Conservation (phyloP, 371 early-diverging fungal species). For the Mucor sp. region DNA sequence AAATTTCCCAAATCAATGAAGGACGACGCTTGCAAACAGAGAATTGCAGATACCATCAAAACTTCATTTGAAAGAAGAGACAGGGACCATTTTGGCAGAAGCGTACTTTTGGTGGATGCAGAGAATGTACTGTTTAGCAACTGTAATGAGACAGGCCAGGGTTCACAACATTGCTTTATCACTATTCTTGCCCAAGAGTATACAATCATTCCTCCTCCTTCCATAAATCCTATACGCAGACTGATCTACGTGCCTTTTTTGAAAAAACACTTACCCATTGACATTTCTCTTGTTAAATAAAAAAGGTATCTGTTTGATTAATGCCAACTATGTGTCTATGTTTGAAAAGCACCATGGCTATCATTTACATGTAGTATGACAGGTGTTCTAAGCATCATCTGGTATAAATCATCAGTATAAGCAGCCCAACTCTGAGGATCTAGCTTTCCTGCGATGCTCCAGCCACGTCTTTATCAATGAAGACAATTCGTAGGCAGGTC, state of each 20-base stretch:
- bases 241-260: neutral
- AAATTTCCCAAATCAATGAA: neutral
- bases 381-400: no score
- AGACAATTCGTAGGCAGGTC: no score
- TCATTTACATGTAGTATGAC: no score
- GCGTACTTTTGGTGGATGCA: neutral
- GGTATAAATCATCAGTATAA: no score
- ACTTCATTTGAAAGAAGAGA: neutral
- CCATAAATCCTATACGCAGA: neutral
- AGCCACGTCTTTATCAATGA: no score
- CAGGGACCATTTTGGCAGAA: no score
- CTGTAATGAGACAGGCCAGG: no score
- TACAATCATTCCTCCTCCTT: neutral
- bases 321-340: no score
- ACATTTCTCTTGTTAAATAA: neutral
- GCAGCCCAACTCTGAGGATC: no score
- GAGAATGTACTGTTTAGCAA: neutral
- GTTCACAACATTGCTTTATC: neutral
- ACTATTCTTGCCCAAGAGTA: neutral
- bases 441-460: no score
- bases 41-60: neutral
- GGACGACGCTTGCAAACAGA: neutral
- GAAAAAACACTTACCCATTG: neutral
- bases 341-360: no score
- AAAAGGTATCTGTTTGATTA: neutral